Conservation (phyloP, 2,329 filamentous ascomycete genomes). For the Hypoxylon sp. region DNA sequence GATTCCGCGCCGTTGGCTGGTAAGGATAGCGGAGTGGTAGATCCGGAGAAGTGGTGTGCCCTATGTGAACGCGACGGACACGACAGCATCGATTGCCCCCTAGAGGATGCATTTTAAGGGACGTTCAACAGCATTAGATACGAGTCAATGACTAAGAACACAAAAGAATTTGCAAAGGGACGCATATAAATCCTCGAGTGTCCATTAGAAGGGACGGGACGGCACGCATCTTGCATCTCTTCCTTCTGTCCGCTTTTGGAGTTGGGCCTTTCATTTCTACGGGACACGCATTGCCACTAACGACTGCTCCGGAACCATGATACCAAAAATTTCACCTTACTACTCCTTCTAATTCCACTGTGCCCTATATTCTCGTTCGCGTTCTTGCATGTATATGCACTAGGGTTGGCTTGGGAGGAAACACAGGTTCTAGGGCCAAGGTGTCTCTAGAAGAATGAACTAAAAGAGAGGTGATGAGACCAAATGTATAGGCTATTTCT, state of each 20-base stretch:
- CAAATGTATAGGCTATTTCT: constrained; percentile 23
- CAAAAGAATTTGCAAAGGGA: constrained; percentile 6
- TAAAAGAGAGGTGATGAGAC: constrained; percentile 12
- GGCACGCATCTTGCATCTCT: constrained; percentile 21
- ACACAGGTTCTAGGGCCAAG: constrained; percentile 14
- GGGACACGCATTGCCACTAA: constrained; percentile 44
- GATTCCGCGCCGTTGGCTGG: constrained; percentile 80
- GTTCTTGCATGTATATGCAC: constrained; percentile 27
- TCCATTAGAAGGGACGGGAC: constrained; percentile 10
- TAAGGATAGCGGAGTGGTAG: constrained; percentile 82
- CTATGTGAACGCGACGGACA: constrained; percentile 97
- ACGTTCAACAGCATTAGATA: constrained; percentile 19
- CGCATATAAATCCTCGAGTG: constrained; percentile 13
- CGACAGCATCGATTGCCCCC: constrained; percentile 94
- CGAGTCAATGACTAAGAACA: constrained; percentile 20
- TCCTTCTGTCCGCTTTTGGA: constrained; percentile 34
- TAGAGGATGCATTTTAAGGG: constrained; percentile 82
- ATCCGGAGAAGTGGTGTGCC: constrained; percentile 95
- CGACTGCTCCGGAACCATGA: constrained; percentile 52
- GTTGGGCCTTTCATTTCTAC: constrained; percentile 45
- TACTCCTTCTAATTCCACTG: constrained; percentile 35
- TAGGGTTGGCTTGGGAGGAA: constrained; percentile 20
- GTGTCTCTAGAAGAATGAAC: constrained; percentile 15
- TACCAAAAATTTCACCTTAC: constrained; percentile 47
- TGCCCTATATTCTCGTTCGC: constrained; percentile 24